Evolutionary conservation across 768 basidiomycete genomes (phyloP), one percentile per base, ranked within the genome.

Genomic region (Suillus brevipes): DNA sequence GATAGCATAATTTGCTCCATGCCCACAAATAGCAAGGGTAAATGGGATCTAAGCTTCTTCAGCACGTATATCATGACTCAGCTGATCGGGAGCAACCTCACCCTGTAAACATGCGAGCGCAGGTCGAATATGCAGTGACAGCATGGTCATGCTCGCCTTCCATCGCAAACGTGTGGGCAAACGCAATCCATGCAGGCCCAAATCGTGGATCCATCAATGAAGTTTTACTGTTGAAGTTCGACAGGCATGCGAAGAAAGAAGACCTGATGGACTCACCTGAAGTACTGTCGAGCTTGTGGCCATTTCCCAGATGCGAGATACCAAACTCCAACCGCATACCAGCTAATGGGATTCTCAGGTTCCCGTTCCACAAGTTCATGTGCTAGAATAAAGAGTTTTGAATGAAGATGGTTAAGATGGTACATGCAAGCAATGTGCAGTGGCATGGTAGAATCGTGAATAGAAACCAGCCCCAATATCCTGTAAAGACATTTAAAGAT

Each of bases 91-190:
- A 47, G 45, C n/a, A 52, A 13, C 70, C 85, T 60, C 73, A 95
- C 93, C 97, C 97, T 65, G 91, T 92, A 74, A 98, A 98, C 82
- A 99, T 89, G 42, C 97, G 82, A 6, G 95, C 93, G 64, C 94
- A 95, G 0, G 97, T 99, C 28, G 97, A 98, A 77, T 99, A 99
- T 2, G 97, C 97, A 0, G 95, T 98, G 53, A 99, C 94, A 3
- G 97, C 97, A 72, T 98, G 96, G 70, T 99, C 97, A 79, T 99
- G 97, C 75, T 99, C 97, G 18, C 96, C 96, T 75, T 99, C 97
- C 69, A 93, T 81, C 2, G 97, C 94, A 79, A 97, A 99, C 0
- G 95, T 95, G 76, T 99, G 97, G 12, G 92, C 97, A 74, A 99
- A 99, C 3, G 95, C 94, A 60, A 98, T 87, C 97, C 97, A 99